Evolutionary conservation across 768 basidiomycete species (phyloP).

Genomic region (Hygrophorus pudorinus): DNA sequence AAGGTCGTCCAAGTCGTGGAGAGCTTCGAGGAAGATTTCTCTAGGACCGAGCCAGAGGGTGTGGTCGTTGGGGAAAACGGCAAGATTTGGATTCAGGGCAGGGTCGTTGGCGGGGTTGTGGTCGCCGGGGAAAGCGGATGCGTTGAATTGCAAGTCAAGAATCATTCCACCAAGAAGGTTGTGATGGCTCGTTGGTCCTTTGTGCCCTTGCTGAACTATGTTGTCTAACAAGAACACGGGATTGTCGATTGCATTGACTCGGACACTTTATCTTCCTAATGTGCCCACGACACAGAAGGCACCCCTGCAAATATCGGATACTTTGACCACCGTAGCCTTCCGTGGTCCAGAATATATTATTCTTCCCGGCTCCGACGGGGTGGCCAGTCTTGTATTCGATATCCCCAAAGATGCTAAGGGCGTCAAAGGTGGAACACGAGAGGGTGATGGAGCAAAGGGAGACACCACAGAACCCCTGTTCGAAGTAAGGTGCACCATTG

Average conservation of each 20-base stretch:
- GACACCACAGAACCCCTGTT: constrained; percentile 47
- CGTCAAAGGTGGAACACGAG: constrained; percentile 49
- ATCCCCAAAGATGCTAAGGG: constrained; percentile 60
- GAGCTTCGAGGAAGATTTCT: constrained; percentile 29
- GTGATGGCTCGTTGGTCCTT: constrained; percentile 9
- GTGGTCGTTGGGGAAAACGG: constrained; percentile 69
- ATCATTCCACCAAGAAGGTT: constrained; percentile 75
- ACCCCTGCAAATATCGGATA: constrained; percentile 58
- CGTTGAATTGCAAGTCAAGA: constrained; percentile 72
- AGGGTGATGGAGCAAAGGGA: constrained; percentile 37
- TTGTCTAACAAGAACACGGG: constrained; percentile 47
- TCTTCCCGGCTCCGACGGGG: constrained; percentile 63
- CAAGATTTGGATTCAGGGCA: constrained; percentile 69
- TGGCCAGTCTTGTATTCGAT: constrained; percentile 72
- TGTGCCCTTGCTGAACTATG: constrained; percentile 2
- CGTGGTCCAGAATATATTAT: constrained; percentile 68
- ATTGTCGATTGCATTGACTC: constrained; percentile 47
- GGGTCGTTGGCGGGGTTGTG: constrained; percentile 49
- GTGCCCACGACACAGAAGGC: constrained; percentile 28
- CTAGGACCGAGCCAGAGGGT: constrained; percentile 39
- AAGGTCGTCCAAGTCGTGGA: constrained; percentile 59
- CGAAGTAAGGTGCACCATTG: constrained; percentile 55
- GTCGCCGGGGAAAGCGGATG: constrained; percentile 63
- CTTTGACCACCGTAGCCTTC: constrained; percentile 58
- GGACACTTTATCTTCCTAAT: constrained; percentile 49